Percentiles rank a stretch among this genome's conserved stretches.
phyloP scores from a whole-genome alignment of 768 basidiomycete genomes.

The Gyrodon lividus region DNA sequence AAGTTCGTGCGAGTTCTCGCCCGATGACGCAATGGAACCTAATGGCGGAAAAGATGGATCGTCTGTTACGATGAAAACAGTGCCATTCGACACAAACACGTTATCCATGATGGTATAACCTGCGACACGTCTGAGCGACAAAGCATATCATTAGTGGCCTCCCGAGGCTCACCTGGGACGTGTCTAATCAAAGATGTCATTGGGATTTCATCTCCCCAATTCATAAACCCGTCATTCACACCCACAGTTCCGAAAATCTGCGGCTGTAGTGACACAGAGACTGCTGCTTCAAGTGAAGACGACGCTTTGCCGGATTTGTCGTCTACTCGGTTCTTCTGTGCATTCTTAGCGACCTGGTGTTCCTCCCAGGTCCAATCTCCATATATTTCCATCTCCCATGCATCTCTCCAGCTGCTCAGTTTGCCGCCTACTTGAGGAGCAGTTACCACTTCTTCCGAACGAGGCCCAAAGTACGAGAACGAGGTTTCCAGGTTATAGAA shows the following conservation, averaged over 20 bases:
- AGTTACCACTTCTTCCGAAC: constrained; percentile 35
- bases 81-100: constrained; percentile 69
- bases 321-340: constrained; percentile 44
- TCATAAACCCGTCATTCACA: constrained; percentile 52
- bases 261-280: constrained; percentile 25
- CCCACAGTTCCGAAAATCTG: constrained; percentile 23
- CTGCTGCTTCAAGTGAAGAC: constrained; percentile 32
- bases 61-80: constrained; percentile 74
- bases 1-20: constrained; percentile 34
- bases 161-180: constrained; percentile 52
- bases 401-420: constrained; percentile 44
- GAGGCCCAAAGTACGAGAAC: constrained; percentile 52
- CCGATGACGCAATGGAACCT: constrained; percentile 46
- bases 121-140: constrained; percentile 28
- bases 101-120: constrained; percentile 86
- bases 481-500: constrained; percentile 74
- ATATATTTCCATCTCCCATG: constrained; percentile 59
- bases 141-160: background rate
- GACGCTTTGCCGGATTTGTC: constrained; percentile 33
- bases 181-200: constrained; percentile 58
- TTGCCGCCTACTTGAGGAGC: background rate
- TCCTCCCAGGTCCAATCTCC: constrained; percentile 72
- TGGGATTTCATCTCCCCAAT: constrained; percentile 59
- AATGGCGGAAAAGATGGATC: constrained; percentile 59
- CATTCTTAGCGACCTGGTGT: constrained; percentile 56